A percentile compares a stretch with the other conserved stretches of the same genome.
Evolutionary conservation across 352 stramenopile species (phyloP).

Genomic region (Pseudoperonospora humuli): DNA sequence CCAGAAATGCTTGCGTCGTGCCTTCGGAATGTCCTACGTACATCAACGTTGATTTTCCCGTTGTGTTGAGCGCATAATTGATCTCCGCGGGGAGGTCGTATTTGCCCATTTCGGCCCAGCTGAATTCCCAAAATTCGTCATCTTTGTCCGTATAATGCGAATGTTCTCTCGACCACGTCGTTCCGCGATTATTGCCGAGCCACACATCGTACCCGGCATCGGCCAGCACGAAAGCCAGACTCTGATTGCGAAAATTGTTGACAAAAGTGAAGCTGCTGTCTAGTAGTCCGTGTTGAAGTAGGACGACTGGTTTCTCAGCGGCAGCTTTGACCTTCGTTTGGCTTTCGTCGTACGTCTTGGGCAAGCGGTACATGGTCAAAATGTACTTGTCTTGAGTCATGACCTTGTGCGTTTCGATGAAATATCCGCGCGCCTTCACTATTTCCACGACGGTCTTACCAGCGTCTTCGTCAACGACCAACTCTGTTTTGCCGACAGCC

Average conservation of each 20-base stretch:
- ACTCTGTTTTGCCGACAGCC: conserved; percentile 7
- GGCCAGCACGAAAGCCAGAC: too few relatives aligned
- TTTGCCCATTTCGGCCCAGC: conserved; percentile 42
- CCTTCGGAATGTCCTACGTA: conserved; percentile 60
- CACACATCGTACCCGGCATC: too few relatives aligned
- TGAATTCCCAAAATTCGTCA: conserved; percentile 44
- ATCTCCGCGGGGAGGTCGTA: conserved; percentile 43
- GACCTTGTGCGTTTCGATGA: conserved; percentile 40
- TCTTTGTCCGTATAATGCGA: conserved; percentile 28
- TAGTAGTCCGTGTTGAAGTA: conserved; percentile 51
- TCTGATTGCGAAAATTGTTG: too few relatives aligned
- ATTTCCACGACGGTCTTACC: conserved; percentile 30
- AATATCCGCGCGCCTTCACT: conserved; percentile 33
- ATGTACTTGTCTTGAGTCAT: conserved; percentile 43
- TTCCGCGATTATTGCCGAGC: conserved; percentile 52
- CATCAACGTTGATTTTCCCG: conserved; percentile 23
- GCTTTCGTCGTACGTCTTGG: conserved; percentile 35
- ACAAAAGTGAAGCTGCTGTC: too few relatives aligned
- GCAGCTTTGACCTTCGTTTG: conserved; percentile 12
- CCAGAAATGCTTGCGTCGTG: conserved; percentile 54
- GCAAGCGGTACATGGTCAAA: conserved; percentile 49
- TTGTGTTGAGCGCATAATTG: conserved; percentile 27
- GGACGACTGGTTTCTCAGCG: conserved; percentile 33
- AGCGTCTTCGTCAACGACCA: conserved; percentile 30
- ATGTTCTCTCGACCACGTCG: conserved; percentile 40